Evolutionary conservation across 768 basidiomycete genomes (phyloP), one percentile per base, ranked within the genome.

Genomic region (Trametopsis cervina): DNA sequence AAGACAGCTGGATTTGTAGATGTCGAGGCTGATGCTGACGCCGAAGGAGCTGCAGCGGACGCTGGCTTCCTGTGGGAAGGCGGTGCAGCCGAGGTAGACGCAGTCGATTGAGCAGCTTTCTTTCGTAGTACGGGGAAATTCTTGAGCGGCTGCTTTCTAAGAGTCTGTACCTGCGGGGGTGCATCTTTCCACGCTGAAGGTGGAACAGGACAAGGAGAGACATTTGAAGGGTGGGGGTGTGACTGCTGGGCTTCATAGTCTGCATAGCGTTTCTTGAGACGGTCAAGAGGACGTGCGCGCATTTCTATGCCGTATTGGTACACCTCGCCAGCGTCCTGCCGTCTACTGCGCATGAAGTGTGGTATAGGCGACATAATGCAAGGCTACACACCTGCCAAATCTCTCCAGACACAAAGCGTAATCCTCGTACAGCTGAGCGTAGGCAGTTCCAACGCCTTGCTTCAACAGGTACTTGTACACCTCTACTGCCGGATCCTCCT

Each of bases 391-490:
- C 95, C 80, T 78, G 57, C 85, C 84, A 36, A 76, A 75, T 39
- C 72, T 69, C 67, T 97, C 93, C 46, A 95, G 71, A 2, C 83
- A 71, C 29, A 73, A 67, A 2, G 95, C 92, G 64, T 92, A 97
- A 57, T 95, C 92, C 63, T 95, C 91, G 59, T 96, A 99, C 40
- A 96, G 68, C 39, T 85, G 68, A 1, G 89, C 77, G 66, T 89
- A 97, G 26, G 82, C 76, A 27, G 75, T 76, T 24, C 77, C 80
- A 35, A 81, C 69, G 23, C 73, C 71, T 33, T 71, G 71, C 5
- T 70, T 65, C 21, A 78, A 65, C 21, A 83, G 57, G 60, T 75
- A 79, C 10, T 69, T 61, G 63, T 73, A 81, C 42, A 90, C 75
- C 40, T 80, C 79, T 15, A 75, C 72, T 3, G 45, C 29, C 3